Percentiles rank a stretch among this genome's conserved stretches.
Conservation (phyloP, 78 protist genomes). For the Bigelowiella natans region DNA sequence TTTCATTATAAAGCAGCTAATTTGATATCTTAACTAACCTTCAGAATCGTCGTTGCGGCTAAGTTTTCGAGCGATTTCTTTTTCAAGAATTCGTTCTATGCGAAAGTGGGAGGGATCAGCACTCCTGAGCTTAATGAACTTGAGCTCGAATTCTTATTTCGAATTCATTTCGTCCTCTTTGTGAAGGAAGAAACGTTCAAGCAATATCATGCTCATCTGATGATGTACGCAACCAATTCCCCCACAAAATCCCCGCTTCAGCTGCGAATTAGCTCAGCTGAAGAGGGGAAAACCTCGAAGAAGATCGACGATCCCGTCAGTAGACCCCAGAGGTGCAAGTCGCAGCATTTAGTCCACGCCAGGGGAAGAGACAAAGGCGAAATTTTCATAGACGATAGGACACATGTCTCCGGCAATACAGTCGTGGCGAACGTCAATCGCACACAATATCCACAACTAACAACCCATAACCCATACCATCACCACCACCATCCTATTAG, state of each 20-base stretch:
- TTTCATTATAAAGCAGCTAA: too few species aligned
- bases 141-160: background rate
- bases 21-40: too few species aligned
- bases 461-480: background rate
- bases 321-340: background rate
- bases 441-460: background rate
- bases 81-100: background rate
- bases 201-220: background rate
- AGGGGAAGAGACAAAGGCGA: too few species aligned
- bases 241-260: background rate
- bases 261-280: background rate
- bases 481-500: background rate
- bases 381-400: background rate
- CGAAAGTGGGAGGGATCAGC: background rate
- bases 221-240: background rate
- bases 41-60: background rate
- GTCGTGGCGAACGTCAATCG: background rate
- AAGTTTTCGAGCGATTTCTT: background rate
- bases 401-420: background rate
- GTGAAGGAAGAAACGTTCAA: background rate
- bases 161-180: background rate
- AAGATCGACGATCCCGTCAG: background rate
- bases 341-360: background rate
- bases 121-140: background rate
- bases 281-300: background rate